Evolutionary conservation across 129 eudicot genomes (phyloP).

Genomic region (Pulicaria dysenterica): DNA sequence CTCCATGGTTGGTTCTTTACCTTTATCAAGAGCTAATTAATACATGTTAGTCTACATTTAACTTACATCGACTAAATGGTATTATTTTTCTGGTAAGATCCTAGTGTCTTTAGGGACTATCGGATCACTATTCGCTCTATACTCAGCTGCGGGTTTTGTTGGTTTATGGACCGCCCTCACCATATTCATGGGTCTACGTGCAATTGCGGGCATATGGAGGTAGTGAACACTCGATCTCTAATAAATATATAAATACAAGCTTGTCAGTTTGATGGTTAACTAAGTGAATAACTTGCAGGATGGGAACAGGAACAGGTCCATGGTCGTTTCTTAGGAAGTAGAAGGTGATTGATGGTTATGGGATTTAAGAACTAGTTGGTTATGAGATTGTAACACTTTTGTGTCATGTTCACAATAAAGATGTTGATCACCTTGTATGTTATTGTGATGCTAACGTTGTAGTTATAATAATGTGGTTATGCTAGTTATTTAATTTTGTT

Average conservation of each 20-base stretch:
- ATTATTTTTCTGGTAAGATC: constrained; percentile 23
- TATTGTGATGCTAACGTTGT: background rate
- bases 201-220: constrained; percentile 89
- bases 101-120: constrained; percentile 54
- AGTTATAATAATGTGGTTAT: background rate
- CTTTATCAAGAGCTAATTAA: background rate
- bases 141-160: constrained; percentile 46
- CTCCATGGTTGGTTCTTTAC: constrained; percentile 57
- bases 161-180: constrained; percentile 81
- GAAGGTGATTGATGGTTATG: background rate
- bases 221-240: constrained; percentile 18
- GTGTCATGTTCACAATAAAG: background rate
- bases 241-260: background rate
- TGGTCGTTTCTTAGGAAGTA: constrained; percentile 64
- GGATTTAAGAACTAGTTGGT: background rate
- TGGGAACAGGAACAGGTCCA: constrained; percentile 89
- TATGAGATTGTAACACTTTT: background rate
- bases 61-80: background rate
- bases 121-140: constrained; percentile 52
- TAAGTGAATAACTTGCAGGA: constrained; percentile 40
- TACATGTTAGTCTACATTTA: background rate
- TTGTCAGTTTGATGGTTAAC: background rate
- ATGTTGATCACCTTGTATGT: background rate
- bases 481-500: too few relatives aligned
- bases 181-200: constrained; percentile 67